phyloP scores from a whole-genome alignment of 2,329 filamentous ascomycete genomes.

The Sordariomycetes sp. region DNA sequence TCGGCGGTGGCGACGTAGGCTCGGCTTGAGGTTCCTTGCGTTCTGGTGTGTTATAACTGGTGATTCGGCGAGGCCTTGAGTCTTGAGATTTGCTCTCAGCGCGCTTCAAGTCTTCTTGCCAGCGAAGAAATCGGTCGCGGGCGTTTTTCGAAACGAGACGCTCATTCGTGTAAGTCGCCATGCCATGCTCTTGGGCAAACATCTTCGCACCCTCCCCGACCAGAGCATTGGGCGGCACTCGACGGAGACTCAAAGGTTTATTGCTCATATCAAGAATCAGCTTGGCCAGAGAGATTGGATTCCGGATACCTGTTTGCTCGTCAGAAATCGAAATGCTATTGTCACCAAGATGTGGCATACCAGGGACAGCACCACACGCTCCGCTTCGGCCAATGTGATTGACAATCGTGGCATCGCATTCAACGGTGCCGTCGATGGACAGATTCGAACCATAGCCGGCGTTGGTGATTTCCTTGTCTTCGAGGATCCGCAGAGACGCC shows the following conservation, averaged over 20 bases:
- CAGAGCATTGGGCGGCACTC: slow-evolving; percentile 87
- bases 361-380: slow-evolving; percentile 81
- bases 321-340: background rate
- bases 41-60: slow-evolving; percentile 7
- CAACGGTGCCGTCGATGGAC: slow-evolving; percentile 80
- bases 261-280: slow-evolving; percentile 71
- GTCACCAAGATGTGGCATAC: slow-evolving; percentile 42
- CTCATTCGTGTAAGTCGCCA: slow-evolving; percentile 66
- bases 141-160: slow-evolving; percentile 73
- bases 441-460: slow-evolving; percentile 94
- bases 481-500: slow-evolving; percentile 75
- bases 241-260: slow-evolving; percentile 68
- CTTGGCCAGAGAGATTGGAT: slow-evolving; percentile 83
- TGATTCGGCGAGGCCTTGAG: slow-evolving; percentile 8
- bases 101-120: slow-evolving; percentile 63
- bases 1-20: slow-evolving; percentile 13
- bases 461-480: slow-evolving; percentile 94
- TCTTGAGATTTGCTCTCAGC: slow-evolving; percentile 39
- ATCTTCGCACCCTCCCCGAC: slow-evolving; percentile 76
- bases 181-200: slow-evolving; percentile 75
- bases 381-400: slow-evolving; percentile 88
- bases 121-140: slow-evolving; percentile 67
- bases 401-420: slow-evolving; percentile 90
- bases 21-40: slow-evolving; percentile 21
- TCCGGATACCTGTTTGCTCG: slow-evolving; percentile 65